phyloP scores from a whole-genome alignment of 2,329 filamentous ascomycete genomes.

The Alternaria atra region DNA sequence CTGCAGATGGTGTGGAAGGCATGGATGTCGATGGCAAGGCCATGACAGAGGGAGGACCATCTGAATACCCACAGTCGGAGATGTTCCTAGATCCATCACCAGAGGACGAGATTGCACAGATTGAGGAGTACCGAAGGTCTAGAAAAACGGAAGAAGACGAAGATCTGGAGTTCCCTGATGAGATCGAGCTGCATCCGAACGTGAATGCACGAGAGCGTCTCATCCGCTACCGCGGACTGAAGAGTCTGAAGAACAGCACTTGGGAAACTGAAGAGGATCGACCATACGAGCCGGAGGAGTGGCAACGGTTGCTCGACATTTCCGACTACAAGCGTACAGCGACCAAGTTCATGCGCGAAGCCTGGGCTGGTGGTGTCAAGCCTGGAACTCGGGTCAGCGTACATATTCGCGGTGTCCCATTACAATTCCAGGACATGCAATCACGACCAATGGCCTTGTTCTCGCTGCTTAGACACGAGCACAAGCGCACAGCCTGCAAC shows the following conservation, averaged over 20 bases:
- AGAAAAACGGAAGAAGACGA: slow-evolving; percentile 85
- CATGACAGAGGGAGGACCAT: slow-evolving; percentile 79
- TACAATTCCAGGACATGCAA: slow-evolving; percentile 62
- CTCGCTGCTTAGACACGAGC: slow-evolving; percentile 90
- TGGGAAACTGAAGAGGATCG: slow-evolving; percentile 92
- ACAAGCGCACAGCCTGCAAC: slow-evolving; percentile 88
- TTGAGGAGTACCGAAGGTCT: slow-evolving; percentile 81
- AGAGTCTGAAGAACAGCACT: slow-evolving; percentile 84
- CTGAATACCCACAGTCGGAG: slow-evolving; percentile 93
- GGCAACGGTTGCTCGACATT: slow-evolving; percentile 84
- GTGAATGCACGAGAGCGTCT: slow-evolving; percentile 87
- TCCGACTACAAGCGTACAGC: slow-evolving; percentile 89
- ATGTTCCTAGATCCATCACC: slow-evolving; percentile 83
- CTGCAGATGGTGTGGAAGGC: slow-evolving; percentile 85
- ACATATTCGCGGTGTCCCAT: slow-evolving; percentile 70
- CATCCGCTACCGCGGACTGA: slow-evolving; percentile 86
- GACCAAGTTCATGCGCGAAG: slow-evolving; percentile 79
- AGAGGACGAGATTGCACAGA: slow-evolving; percentile 83
- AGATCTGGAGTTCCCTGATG: slow-evolving; percentile 94
- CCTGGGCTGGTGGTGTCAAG: slow-evolving; percentile 84
- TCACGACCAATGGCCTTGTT: slow-evolving; percentile 76
- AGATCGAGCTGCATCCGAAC: slow-evolving; percentile 91
- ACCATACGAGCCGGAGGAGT: slow-evolving; percentile 87
- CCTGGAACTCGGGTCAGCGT: slow-evolving; percentile 85
- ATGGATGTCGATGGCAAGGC: slow-evolving; percentile 60